A percentile compares a stretch with the other conserved stretches of the same genome.
Evolutionary conservation across 192 early-diverging fungal species (phyloP).

Genomic region (Entophlyctis helioformis): DNA sequence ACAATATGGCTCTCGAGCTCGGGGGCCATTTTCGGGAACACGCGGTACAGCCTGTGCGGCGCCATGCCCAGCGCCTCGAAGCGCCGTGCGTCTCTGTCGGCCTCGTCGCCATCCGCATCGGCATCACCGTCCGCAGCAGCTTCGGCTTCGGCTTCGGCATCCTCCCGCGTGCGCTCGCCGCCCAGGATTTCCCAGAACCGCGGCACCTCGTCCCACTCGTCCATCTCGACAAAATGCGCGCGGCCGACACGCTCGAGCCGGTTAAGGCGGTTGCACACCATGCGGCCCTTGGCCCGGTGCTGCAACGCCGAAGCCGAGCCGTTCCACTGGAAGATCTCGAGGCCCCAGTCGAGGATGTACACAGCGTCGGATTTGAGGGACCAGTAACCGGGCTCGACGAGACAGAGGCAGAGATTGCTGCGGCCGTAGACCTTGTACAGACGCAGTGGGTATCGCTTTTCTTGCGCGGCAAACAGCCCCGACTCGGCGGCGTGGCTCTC

Average conservation of each 20-base stretch:
- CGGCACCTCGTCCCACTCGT: constrained; percentile 12
- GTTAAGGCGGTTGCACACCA: constrained; percentile 22
- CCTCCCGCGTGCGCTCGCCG: constrained; percentile 4
- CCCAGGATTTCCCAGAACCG: constrained; percentile 19
- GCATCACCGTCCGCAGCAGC: no score
- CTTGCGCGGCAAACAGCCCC: constrained; percentile 26
- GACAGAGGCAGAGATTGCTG: constrained; percentile 9
- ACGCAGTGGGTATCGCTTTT: constrained; percentile 14
- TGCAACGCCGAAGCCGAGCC: constrained; percentile 9
- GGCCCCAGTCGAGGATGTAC: constrained; percentile 29
- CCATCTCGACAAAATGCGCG: constrained; percentile 19
- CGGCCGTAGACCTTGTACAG: constrained; percentile 22
- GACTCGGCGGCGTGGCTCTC: constrained; percentile 11
- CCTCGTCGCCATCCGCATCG: no score
- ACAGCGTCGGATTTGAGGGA: constrained; percentile 15
- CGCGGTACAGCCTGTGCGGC: constrained; percentile 12
- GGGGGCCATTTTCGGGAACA: constrained; percentile 14
- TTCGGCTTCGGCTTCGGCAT: constrained; percentile 3
- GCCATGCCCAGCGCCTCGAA: not conserved
- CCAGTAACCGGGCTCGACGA: constrained; percentile 13
- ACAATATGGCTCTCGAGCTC: constrained; percentile 18
- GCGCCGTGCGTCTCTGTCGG: no score
- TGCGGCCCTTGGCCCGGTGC: constrained; percentile 25
- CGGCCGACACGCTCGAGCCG: constrained; percentile 18
- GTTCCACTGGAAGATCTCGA: constrained; percentile 36